Percentiles rank a stretch among this genome's conserved stretches.
Evolutionary conservation across 1,139 yeast species (phyloP).

Genomic region (Yamadazyma kanchanaburiensis): DNA sequence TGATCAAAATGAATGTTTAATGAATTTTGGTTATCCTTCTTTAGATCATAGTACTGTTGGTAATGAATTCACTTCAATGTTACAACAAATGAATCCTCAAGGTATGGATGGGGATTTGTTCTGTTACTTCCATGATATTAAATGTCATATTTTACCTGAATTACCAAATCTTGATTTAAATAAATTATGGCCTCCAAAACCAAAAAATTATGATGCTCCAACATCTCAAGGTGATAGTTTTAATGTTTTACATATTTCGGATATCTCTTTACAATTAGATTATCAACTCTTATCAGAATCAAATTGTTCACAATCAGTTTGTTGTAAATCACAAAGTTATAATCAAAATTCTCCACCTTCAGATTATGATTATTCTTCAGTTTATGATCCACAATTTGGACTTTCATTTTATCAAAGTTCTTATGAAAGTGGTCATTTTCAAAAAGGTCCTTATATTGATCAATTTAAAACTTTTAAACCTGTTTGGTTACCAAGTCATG

Average conservation of each 20-base stretch:
- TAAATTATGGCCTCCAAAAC: slow-evolving; percentile 37
- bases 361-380: slow-evolving; percentile 15
- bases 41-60: slow-evolving; percentile 19
- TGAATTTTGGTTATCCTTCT: slow-evolving; percentile 21
- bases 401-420: slow-evolving; percentile 23
- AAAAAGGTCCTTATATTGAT: slow-evolving; percentile 21
- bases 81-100: slow-evolving; percentile 44
- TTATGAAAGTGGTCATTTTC: slow-evolving; percentile 19
- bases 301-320: slow-evolving; percentile 26
- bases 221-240: slow-evolving; percentile 12
- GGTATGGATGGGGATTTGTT: slow-evolving; percentile 51
- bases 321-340: slow-evolving; percentile 21
- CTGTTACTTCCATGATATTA: slow-evolving; percentile 46
- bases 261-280: slow-evolving; percentile 23
- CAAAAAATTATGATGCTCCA: slow-evolving; percentile 27
- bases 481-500: slow-evolving; percentile 25
- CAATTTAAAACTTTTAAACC: slow-evolving; percentile 12
- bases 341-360: slow-evolving; percentile 13
- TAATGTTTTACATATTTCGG: slow-evolving; percentile 28
- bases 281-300: slow-evolving; percentile 24
- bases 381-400: slow-evolving; percentile 11
- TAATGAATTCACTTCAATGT: slow-evolving; percentile 43
- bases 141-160: slow-evolving; percentile 41
- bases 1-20: slow-evolving; percentile 17
- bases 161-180: slow-evolving; percentile 38